Evolutionary conservation across 2,329 filamentous ascomycete genomes (phyloP), one percentile per base, ranked within the genome.

Genomic region (Claviceps fusiformis): DNA sequence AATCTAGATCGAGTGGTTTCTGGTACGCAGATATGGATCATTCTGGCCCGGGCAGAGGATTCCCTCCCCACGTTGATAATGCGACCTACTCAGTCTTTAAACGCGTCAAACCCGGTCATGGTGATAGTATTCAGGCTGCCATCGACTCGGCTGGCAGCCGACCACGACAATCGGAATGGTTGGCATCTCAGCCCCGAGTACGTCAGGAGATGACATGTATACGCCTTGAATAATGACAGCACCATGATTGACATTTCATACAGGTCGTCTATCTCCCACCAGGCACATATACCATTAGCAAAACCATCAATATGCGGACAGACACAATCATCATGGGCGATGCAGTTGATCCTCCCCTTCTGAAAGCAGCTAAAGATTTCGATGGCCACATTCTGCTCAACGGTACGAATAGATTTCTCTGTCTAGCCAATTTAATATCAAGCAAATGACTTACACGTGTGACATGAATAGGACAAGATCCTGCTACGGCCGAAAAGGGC

Each of bases 321-420:
- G 72, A 73, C 50, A 75, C 72, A 6, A 69, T 75, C 39, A 59
- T 75, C 48, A 73, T 75, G 68, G 73, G 72, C n/a, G 72, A 75
- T 57, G 67, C 72, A 1, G 72, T 68, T 4, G 64, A 73, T 39
- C 72, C 71, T 27, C 72, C 72, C 3, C 64, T 68, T 11, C 65
- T 75, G 56, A 73, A 72, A 61, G 70, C 71, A 13, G 66, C 69
- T 17, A 56, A 67, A 10, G 64, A 63, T 19, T 73, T 73, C 57
- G 62, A 59, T 41, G 64, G 65, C 9, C 59, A 66, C 37, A 67
- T 59, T 4, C 64, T 74, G 3, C 29, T 74, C 47, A 62, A 60
- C 19, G 71, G 70, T 64, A 58, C 6, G 52, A 3, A 15, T 27
- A 24, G 10, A 15, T 37, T 11, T 37, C 8, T 37, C 35, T 37